Evolutionary conservation across 768 basidiomycete species (phyloP), one percentile per base, ranked within the genome.

Genomic region (Leccinum pellstonianum): DNA sequence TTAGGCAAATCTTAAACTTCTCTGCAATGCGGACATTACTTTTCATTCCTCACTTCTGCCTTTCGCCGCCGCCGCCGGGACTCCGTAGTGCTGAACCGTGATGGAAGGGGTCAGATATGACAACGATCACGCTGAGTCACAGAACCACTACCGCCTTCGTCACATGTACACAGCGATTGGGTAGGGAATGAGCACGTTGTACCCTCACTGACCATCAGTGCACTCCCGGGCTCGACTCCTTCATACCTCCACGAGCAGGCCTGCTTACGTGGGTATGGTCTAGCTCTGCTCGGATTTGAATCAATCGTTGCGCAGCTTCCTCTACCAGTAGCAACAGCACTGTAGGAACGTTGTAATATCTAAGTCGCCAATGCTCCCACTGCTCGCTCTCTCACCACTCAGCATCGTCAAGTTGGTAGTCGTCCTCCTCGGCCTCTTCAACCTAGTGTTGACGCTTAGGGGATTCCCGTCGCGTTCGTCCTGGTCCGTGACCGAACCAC

Each of bases 371-470:
- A 53, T 53, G 57, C 11, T 53, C 19, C 11, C 25, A 41, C 7
- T n/a, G 6, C n/a, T 14, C 27, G 17, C 52, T 10, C 38, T 60
- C 38, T 55, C 65, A 3, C 4, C 68, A 14, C 61, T 69, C 47
- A 60, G 54, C n/a, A 3, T 69, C 54, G 56, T 70, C 35, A 70
- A 70, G 51, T 46, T 70, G 17, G 43, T 41, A 12, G 66, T 63
- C 25, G 2, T 70, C 1, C 23, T 68, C 4, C 68, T 69, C 10
- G 68, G 68, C 41, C 3, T 60, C 19, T 55, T 68, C 52, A 69
- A 70, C 49, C 35, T 68, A 41, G 14, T 7, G 0, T 8, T 70
- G 27, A 37, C n/a, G 15, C 47, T 68, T 56, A 59, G n/a, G 23
- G 53, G 47, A 6, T 9, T 4, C 14, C 37, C 33, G 0, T 27